Evolutionary conservation across 148 eudicot species (phyloP).

Genomic region (Vaccinium vitisidaea): DNA sequence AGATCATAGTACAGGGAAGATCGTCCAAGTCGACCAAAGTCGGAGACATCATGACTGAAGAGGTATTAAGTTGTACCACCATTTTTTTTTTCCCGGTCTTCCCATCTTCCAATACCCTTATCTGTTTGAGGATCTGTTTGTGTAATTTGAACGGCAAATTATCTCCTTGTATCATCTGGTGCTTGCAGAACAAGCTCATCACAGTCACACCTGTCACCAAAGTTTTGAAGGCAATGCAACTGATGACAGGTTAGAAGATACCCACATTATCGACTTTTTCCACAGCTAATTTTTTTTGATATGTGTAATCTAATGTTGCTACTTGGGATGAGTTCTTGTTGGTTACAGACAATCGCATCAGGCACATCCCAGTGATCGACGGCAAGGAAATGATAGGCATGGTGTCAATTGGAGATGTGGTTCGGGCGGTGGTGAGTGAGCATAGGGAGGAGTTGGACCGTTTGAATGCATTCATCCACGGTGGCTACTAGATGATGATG

Average conservation of each 20-base stretch:
- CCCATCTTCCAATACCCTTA: background rate
- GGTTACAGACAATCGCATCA: constrained; percentile 81
- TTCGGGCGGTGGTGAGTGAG: constrained; percentile 94
- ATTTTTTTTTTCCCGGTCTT: too few species aligned
- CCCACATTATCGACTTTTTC: background rate
- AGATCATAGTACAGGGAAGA: constrained; percentile 99
- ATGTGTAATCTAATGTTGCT: background rate
- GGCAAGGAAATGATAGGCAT: constrained; percentile 77
- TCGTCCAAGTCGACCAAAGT: constrained; percentile 98
- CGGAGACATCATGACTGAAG: constrained; percentile 99
- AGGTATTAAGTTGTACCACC: constrained; percentile 41
- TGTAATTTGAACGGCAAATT: background rate
- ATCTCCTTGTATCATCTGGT: background rate
- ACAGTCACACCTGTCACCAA: constrained; percentile 85
- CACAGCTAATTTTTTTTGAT: background rate
- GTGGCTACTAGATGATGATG: constrained; percentile 89
- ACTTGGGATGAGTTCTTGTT: background rate
- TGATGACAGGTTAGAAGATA: constrained; percentile 78
- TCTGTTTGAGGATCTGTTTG: background rate
- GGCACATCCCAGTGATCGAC: constrained; percentile 91
- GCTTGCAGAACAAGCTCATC: constrained; percentile 91
- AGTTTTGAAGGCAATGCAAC: constrained; percentile 91
- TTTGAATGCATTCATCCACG: constrained; percentile 85
- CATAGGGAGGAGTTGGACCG: constrained; percentile 93
- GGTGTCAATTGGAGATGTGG: constrained; percentile 99